Evolutionary conservation across 768 basidiomycete genomes (phyloP).

Genomic region (Tephrocybe sp.): DNA sequence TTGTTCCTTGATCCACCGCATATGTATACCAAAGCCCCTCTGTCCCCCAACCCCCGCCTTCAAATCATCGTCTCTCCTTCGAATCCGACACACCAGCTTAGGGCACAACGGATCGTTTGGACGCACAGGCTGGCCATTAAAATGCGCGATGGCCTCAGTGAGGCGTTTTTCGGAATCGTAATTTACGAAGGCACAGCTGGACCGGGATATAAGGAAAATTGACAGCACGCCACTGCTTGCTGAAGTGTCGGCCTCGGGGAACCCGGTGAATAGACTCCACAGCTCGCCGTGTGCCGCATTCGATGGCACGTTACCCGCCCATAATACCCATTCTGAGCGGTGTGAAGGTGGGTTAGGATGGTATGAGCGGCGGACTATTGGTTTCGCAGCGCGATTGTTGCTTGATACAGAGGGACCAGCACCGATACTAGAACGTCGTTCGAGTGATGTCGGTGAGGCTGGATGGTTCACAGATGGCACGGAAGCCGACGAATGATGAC

Average conservation of each 20-base stretch:
- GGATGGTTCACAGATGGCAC: constrained; percentile 19
- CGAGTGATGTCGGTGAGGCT: constrained; percentile 11
- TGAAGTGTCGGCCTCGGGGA: constrained; percentile 12
- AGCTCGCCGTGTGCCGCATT: constrained; percentile 85
- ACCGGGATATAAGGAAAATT: constrained; percentile 92
- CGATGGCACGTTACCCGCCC: constrained; percentile 89
- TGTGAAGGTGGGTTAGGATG: constrained; percentile 72
- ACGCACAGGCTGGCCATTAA: constrained; percentile 72
- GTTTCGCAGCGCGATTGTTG: constrained; percentile 22
- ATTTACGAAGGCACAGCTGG: constrained; percentile 93
- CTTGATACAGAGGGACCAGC: constrained; percentile 7
- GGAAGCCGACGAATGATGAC: constrained; percentile 13
- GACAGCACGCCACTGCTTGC: constrained; percentile 62
- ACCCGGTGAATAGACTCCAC: constrained; percentile 73
- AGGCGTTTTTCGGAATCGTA: constrained; percentile 65
- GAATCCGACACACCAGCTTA: constrained; percentile 77
- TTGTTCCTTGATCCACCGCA: constrained; percentile 72
- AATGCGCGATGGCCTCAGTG: constrained; percentile 61
- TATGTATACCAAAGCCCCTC: constrained; percentile 82
- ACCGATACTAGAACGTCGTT: constrained; percentile 1
- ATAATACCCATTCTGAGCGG: constrained; percentile 93
- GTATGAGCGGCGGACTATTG: constrained; percentile 48
- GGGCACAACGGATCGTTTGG: constrained; percentile 71
- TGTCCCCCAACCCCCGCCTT: constrained; percentile 91
- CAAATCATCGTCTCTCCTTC: constrained; percentile 80